Conservation (phyloP, 352 stramenopile species). For the Pilasporangium apinafurcum region DNA sequence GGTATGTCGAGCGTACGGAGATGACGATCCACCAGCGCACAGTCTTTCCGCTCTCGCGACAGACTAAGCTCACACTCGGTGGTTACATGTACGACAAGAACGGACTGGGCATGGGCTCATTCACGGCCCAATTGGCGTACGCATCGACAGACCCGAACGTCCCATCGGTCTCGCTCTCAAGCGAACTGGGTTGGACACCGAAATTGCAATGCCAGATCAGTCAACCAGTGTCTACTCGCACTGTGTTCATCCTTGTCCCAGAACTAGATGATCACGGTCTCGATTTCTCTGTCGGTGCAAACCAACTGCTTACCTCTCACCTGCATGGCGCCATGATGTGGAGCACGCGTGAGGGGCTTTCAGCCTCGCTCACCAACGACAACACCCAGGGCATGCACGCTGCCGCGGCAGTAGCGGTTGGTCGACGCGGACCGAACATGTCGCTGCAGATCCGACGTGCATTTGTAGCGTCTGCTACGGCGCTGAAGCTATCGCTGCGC, state of each 20-base stretch:
- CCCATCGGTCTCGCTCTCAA: slow-evolving; percentile 53
- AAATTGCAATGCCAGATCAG: slow-evolving; percentile 72
- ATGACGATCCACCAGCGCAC: slow-evolving; percentile 81
- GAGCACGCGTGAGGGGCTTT: slow-evolving; percentile 71
- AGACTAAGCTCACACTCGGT: slow-evolving; percentile 55
- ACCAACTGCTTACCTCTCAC: slow-evolving; percentile 53
- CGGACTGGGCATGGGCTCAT: slow-evolving; percentile 58
- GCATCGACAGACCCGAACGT: slow-evolving; percentile 54
- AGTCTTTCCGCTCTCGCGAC: slow-evolving; percentile 48
- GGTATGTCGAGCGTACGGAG: slow-evolving; percentile 56
- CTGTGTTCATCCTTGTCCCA: slow-evolving; percentile 67
- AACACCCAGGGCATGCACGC: slow-evolving; percentile 27
- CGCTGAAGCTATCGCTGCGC: slow-evolving; percentile 44
- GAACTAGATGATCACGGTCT: slow-evolving; percentile 67
- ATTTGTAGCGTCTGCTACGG: slow-evolving; percentile 27
- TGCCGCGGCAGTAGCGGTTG: slow-evolving; percentile 38
- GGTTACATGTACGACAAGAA: slow-evolving; percentile 84
- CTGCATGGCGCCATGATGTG: slow-evolving; percentile 78
- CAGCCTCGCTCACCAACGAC: slow-evolving; percentile 51
- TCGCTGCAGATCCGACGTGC: slow-evolving; percentile 42
- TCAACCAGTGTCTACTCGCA: slow-evolving; percentile 64
- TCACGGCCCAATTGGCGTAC: slow-evolving; percentile 63
- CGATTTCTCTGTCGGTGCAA: slow-evolving; percentile 63
- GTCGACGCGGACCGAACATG: slow-evolving; percentile 40
- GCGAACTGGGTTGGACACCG: slow-evolving; percentile 69